These are phyloP conservation scores for Tetracladium marchalianum DNA, from an alignment of 495 filamentous ascomycete genomes.

Conservation along the genomic window DNA sequence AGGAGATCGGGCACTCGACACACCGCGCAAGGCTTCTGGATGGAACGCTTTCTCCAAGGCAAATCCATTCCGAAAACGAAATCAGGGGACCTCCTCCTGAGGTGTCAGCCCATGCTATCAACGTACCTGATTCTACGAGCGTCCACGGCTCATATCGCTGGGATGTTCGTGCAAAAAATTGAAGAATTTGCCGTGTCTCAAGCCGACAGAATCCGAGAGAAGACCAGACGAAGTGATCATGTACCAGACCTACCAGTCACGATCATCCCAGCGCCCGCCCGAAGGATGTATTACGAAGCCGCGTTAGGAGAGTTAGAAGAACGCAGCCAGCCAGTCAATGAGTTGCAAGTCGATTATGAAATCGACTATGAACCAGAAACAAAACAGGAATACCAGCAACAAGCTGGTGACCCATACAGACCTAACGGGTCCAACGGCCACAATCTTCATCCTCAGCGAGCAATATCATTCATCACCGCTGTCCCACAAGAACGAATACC, in stretches of 20 bases:
- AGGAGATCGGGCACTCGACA: not conserved
- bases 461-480: conserved; percentile 14
- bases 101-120: conserved; percentile 10
- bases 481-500: not conserved
- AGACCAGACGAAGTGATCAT: conserved; percentile 15
- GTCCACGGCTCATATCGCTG: conserved; percentile 17
- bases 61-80: conserved; percentile 23
- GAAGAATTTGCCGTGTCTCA: conserved; percentile 20
- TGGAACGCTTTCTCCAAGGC: conserved; percentile 13
- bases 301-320: conserved; percentile 12
- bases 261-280: conserved; percentile 57
- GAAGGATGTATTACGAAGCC: conserved; percentile 18
- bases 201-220: conserved; percentile 23
- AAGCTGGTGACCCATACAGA: conserved; percentile 15
- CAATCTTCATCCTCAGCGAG: conserved; percentile 12
- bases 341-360: not conserved
- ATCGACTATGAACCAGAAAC: not conserved
- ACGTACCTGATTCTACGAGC: conserved; percentile 14
- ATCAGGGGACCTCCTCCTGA: conserved; percentile 20
- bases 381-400: conserved; percentile 1
- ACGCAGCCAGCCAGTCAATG: not conserved
- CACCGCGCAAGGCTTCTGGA: conserved; percentile 1
- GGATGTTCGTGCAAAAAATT: conserved; percentile 6
- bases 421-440: conserved; percentile 6
- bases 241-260: conserved; percentile 44